Evolutionary conservation across 202 grass and related monocot genomes (phyloP).

Genomic region (Carex arenaria): DNA sequence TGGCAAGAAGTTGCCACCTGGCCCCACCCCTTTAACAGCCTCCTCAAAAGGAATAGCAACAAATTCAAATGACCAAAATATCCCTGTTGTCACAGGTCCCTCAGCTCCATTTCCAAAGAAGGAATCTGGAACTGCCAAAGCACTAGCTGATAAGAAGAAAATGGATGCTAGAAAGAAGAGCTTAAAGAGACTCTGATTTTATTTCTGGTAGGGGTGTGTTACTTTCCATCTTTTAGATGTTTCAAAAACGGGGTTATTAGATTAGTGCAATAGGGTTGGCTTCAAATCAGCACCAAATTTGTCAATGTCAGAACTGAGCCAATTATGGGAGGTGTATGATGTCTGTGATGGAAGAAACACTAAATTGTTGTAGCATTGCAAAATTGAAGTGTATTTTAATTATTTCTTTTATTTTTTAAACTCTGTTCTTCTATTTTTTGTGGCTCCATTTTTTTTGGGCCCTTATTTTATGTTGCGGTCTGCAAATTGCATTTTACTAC

Average conservation of each 20-base stretch:
- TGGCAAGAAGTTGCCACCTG: constrained; percentile 29
- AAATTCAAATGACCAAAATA: constrained; percentile 58
- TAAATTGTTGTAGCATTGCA: constrained; percentile 21
- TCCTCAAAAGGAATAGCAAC: constrained; percentile 29
- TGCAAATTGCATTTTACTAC: neutral
- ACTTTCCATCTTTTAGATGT: constrained; percentile 5
- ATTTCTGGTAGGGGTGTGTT: neutral
- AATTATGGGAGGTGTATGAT: constrained; percentile 7
- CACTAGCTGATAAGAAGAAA: constrained; percentile 65
- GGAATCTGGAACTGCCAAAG: constrained; percentile 31
- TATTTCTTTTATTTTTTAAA: constrained; percentile 11
- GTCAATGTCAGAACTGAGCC: neutral
- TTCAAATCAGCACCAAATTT: neutral
- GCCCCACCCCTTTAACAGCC: constrained; percentile 15
- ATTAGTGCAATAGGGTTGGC: neutral
- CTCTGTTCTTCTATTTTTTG: neutral
- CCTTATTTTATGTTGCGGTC: neutral
- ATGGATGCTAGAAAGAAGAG: constrained; percentile 91
- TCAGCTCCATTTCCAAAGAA: constrained; percentile 38
- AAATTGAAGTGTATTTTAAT: constrained; percentile 27
- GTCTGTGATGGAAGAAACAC: constrained; percentile 15
- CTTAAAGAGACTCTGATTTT: constrained; percentile 61
- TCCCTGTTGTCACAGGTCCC: constrained; percentile 24
- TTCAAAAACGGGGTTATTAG: neutral
- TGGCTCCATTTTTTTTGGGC: neutral